A percentile compares a stretch with the other conserved stretches of the same genome.
These are phyloP conservation scores for Uronychia binucleata DNA, from an alignment of 73 alveolate genomes.

Conservation along the genomic window DNA sequence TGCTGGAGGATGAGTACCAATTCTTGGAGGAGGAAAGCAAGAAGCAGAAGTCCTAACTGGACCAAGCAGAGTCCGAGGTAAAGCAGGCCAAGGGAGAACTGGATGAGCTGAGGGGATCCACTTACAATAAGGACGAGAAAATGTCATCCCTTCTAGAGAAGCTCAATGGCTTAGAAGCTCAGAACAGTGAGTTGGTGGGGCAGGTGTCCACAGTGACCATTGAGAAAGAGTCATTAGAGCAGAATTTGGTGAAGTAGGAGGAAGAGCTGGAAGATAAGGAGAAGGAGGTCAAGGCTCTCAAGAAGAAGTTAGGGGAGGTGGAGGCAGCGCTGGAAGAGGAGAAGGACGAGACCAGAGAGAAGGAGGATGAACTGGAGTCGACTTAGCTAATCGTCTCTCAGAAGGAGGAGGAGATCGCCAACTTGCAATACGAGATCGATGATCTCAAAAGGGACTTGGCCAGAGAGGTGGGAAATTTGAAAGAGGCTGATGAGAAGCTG, in stretches of 20 bases:
- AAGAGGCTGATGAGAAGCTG: neutral
- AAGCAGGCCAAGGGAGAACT: neutral
- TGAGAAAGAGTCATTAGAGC: neutral
- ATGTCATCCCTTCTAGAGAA: neutral
- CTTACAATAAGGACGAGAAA: neutral
- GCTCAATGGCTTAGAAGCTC: neutral
- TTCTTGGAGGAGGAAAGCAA: neutral
- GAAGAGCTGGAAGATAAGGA: neutral
- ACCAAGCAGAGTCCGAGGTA: neutral
- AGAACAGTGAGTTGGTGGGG: neutral
- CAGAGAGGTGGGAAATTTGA: neutral
- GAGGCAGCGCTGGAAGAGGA: neutral
- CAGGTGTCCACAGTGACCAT: neutral
- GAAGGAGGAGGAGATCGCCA: neutral
- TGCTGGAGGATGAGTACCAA: neutral
- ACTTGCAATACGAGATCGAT: neutral
- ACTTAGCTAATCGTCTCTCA: neutral
- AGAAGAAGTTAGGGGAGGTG: neutral
- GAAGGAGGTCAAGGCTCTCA: neutral
- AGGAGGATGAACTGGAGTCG: neutral
- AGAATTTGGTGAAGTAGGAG: neutral
- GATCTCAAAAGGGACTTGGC: neutral
- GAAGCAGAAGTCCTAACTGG: neutral
- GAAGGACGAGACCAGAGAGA: neutral
- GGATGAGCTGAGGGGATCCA: neutral